Conservation (phyloP, 202 grass and related monocot genomes). For the Carex arenaria region DNA sequence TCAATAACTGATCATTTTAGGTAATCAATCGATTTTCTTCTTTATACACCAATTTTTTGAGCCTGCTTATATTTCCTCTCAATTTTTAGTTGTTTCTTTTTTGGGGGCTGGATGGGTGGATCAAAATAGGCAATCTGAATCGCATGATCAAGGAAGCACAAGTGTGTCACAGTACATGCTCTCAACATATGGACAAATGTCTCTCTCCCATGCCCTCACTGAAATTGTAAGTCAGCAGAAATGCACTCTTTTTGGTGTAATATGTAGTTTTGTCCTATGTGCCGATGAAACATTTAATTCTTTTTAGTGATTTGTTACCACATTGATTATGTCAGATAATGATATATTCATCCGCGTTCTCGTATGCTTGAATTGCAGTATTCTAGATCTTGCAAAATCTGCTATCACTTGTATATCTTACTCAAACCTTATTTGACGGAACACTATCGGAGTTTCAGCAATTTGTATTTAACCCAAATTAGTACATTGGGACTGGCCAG, state of each 20-base stretch:
- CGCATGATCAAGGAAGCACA: constrained; percentile 14
- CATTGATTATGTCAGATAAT: not conserved
- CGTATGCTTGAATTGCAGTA: not conserved
- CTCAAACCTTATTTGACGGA: not conserved
- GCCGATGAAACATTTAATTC: not conserved
- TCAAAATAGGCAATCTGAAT: constrained; percentile 33
- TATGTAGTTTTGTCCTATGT: not conserved
- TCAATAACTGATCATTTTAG: constrained; percentile 28
- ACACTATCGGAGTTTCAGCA: not conserved
- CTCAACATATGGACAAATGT: constrained; percentile 48
- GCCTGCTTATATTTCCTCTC: not conserved
- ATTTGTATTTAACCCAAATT: not conserved
- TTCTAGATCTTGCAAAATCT: not conserved
- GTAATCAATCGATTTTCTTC: constrained; percentile 24
- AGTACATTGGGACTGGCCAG: not conserved
- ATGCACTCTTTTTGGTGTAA: not conserved
- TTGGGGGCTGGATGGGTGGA: constrained; percentile 6
- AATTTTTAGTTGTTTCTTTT: not conserved
- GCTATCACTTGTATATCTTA: not conserved
- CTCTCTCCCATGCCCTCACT: constrained; percentile 43
- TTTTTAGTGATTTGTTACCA: not conserved
- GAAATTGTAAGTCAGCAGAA: constrained; percentile 35
- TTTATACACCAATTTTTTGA: not conserved
- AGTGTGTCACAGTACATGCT: constrained; percentile 32
- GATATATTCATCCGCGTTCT: not conserved